phyloP scores from a whole-genome alignment of 1,284 basidiomycete genomes.

The Ceratobasidium sp. region DNA sequence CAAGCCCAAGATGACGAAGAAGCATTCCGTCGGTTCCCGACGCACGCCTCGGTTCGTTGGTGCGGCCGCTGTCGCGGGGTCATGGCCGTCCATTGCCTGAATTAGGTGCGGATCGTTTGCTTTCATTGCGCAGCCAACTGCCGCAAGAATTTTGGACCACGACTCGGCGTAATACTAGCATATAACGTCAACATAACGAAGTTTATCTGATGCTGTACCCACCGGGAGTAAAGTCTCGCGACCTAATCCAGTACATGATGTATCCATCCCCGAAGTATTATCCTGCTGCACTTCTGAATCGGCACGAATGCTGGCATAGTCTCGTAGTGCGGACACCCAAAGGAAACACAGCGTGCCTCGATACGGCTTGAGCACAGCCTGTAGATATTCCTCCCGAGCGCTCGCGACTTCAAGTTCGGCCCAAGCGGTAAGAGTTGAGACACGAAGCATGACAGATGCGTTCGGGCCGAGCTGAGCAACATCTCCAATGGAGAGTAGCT shows the following conservation, averaged over 20 bases:
- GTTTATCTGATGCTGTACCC: slow-evolving; percentile 54
- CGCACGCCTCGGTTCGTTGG: slow-evolving; percentile 58
- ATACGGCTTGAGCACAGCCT: slow-evolving; percentile 87
- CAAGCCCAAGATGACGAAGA: slow-evolving; percentile 91
- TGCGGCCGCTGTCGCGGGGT: slow-evolving; percentile 55
- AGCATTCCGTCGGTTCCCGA: slow-evolving; percentile 83
- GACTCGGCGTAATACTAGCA: slow-evolving; percentile 87
- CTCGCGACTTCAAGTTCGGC: slow-evolving; percentile 91
- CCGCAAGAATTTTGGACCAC: slow-evolving; percentile 89
- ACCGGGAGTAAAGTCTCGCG: slow-evolving; percentile 92
- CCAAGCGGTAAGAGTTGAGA: slow-evolving; percentile 96
- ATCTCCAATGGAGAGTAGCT: slow-evolving; percentile 88
- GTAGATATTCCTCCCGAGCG: slow-evolving; percentile 79
- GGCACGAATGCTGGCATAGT: slow-evolving; percentile 91
- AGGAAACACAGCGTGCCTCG: slow-evolving; percentile 78
- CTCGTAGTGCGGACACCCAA: slow-evolving; percentile 90
- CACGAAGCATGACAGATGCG: slow-evolving; percentile 93
- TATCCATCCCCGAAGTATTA: slow-evolving; percentile 77
- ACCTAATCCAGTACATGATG: slow-evolving; percentile 87
- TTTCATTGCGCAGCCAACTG: slow-evolving; percentile 85
- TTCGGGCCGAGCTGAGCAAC: slow-evolving; percentile 90
- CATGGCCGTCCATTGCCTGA: slow-evolving; percentile 85
- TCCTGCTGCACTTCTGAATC: slow-evolving; percentile 89
- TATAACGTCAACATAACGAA: background rate
- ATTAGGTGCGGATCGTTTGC: slow-evolving; percentile 76